Evolutionary conservation across 768 basidiomycete genomes (phyloP).

Genomic region (Mrakia frigida): DNA sequence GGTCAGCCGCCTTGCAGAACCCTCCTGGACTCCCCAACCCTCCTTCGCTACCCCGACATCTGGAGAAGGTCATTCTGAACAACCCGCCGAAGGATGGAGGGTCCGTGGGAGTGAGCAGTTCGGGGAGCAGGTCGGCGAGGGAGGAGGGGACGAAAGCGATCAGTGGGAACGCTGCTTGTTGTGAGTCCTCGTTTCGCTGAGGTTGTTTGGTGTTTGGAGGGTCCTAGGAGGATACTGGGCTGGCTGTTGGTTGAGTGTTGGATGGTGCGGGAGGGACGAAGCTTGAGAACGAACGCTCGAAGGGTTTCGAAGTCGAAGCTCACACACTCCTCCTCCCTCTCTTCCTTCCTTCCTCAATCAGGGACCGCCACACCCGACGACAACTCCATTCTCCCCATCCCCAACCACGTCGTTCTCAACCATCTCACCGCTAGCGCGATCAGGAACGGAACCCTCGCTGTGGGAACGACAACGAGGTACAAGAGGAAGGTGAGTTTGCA

Average conservation of each 20-base stretch:
- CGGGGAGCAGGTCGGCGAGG: conserved; percentile 1
- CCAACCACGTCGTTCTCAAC: conserved; percentile 87
- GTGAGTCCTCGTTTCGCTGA: no score
- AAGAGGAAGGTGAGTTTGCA: conserved; percentile 72
- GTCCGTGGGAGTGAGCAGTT: conserved; percentile 15
- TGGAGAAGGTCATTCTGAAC: conserved; percentile 92
- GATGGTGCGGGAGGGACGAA: neutral
- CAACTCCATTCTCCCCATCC: conserved; percentile 82
- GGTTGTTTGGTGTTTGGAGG: no score
- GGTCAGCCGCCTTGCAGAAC: conserved; percentile 38
- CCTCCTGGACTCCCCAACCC: conserved; percentile 64
- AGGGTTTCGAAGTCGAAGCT: neutral
- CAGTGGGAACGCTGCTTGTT: conserved; percentile 21
- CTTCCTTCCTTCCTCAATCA: conserved; percentile 18
- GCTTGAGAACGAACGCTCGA: no score
- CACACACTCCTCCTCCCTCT: no score
- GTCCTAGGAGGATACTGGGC: no score
- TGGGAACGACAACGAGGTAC: conserved; percentile 86
- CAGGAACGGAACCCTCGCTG: conserved; percentile 83
- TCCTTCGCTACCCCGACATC: conserved; percentile 77
- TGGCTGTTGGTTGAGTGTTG: no score
- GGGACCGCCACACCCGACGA: conserved; percentile 57
- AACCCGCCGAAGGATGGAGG: conserved; percentile 36
- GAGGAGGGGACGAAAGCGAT: conserved; percentile 11
- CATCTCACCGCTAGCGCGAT: conserved; percentile 95